These are phyloP conservation scores for Xylaria acuta DNA, from an alignment of 495 filamentous ascomycete species.

Conservation along the genomic window DNA sequence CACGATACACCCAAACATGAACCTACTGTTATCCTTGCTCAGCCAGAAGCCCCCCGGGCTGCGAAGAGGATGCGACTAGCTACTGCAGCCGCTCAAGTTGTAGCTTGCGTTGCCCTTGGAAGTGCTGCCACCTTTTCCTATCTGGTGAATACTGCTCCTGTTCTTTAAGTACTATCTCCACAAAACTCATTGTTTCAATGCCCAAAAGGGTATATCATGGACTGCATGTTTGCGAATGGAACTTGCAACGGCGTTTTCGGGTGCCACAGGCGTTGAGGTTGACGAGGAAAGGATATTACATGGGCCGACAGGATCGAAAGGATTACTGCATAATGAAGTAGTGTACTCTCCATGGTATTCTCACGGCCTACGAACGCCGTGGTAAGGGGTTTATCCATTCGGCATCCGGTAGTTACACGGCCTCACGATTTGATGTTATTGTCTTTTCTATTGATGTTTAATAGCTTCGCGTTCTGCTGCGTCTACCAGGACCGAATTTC, in stretches of 20 bases:
- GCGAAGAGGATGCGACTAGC: conserved; percentile 40
- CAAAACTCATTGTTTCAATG: not conserved
- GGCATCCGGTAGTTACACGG: not conserved
- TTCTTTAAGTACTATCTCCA: conserved; percentile 26
- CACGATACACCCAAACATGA: not conserved
- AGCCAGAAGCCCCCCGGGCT: conserved; percentile 23
- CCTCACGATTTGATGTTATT: conserved; percentile 6
- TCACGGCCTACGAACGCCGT: not conserved
- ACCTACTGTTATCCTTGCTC: not conserved
- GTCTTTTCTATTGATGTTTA: conserved; percentile 10
- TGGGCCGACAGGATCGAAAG: not conserved
- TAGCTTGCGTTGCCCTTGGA: conserved; percentile 42
- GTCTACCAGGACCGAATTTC: not conserved
- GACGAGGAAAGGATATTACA: not conserved
- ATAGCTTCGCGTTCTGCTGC: conserved; percentile 1
- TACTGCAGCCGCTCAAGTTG: conserved; percentile 28
- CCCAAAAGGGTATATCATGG: not conserved
- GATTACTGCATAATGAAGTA: not conserved
- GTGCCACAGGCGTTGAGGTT: not conserved
- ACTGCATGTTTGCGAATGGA: not conserved
- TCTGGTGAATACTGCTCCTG: conserved; percentile 43
- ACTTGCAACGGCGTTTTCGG: conserved; percentile 1
- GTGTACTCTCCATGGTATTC: not conserved
- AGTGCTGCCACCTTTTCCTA: conserved; percentile 42
- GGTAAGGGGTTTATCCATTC: not conserved